phyloP scores from a whole-genome alignment of 805 yeast genomes.

The Candida mattraensis region DNA sequence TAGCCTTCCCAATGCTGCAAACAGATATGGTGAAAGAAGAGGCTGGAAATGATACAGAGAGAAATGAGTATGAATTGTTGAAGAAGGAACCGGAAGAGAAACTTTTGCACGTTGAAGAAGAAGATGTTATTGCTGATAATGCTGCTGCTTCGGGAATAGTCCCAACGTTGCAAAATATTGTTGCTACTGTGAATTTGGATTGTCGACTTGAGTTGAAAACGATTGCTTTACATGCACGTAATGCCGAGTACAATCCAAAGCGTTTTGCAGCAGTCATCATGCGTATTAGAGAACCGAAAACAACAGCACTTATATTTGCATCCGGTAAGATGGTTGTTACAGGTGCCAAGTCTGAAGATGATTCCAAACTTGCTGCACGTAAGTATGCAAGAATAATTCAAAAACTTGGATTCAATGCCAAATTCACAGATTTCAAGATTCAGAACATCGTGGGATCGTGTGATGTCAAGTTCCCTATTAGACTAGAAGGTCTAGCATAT shows the following conservation, averaged over 20 bases:
- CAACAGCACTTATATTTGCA: conserved; percentile 96
- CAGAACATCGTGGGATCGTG: conserved; percentile 98
- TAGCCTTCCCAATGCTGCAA: conserved; percentile 58
- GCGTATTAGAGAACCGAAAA: conserved; percentile 99
- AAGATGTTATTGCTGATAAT: conserved; percentile 44
- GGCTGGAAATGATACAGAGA: conserved; percentile 9
- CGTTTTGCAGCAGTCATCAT: conserved; percentile 99
- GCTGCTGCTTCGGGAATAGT: conserved; percentile 92
- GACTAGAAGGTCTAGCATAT: conserved; percentile 96
- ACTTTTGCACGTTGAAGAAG: conserved; percentile 28
- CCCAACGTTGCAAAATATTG: conserved; percentile 93
- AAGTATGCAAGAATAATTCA: conserved; percentile 98
- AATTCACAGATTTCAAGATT: conserved; percentile 95
- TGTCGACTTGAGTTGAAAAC: conserved; percentile 95
- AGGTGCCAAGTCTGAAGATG: conserved; percentile 98
- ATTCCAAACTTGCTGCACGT: conserved; percentile 95
- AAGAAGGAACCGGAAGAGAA: conserved; percentile 29
- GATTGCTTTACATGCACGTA: conserved; percentile 97
- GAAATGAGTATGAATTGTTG: conserved; percentile 25
- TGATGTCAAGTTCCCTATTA: conserved; percentile 96
- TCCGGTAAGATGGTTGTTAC: conserved; percentile 99
- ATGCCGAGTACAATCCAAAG: conserved; percentile 97
- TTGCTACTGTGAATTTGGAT: conserved; percentile 95
- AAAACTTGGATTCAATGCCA: conserved; percentile 96
- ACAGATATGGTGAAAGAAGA: conserved; percentile 28